Conservation (phyloP, 2,329 filamentous ascomycete species). For the Aspergillus ruber region DNA sequence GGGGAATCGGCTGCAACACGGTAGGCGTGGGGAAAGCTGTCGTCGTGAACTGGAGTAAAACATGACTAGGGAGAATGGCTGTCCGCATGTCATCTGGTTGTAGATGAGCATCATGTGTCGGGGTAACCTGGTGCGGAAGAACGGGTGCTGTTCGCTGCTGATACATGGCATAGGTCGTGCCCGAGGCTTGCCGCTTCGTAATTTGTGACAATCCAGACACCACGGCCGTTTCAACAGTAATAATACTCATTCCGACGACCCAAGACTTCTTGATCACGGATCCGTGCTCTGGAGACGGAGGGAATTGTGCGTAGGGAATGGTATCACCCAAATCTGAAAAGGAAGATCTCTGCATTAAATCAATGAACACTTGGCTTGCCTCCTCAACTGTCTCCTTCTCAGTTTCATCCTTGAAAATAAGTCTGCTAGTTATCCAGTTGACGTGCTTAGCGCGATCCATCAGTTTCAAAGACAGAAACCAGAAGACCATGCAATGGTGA, state of each 20-base stretch:
- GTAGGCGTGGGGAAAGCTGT: conserved; percentile 39
- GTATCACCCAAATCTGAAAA: conserved; percentile 77
- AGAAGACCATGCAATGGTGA: conserved; percentile 93
- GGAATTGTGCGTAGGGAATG: conserved; percentile 36
- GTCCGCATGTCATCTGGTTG: conserved; percentile 33
- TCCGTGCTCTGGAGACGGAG: conserved; percentile 36
- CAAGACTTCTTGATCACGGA: conserved; percentile 42
- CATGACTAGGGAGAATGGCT: conserved; percentile 41
- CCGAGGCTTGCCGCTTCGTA: conserved; percentile 46
- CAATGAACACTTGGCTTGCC: conserved; percentile 85
- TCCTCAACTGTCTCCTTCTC: conserved; percentile 76
- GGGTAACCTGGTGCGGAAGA: conserved; percentile 40
- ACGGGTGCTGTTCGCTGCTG: conserved; percentile 42
- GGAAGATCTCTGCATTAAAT: conserved; percentile 86
- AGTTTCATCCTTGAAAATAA: conserved; percentile 68
- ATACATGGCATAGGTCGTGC: conserved; percentile 44
- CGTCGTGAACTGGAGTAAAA: conserved; percentile 40
- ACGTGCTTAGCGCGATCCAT: conserved; percentile 78
- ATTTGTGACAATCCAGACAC: conserved; percentile 44
- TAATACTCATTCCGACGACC: conserved; percentile 47
- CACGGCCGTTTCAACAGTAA: conserved; percentile 45
- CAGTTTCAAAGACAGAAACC: conserved; percentile 87
- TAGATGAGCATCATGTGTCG: conserved; percentile 33
- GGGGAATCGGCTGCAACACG: conserved; percentile 62
- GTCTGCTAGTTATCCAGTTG: conserved; percentile 79